These are phyloP conservation scores for Neofusicoccum laricinum DNA, from an alignment of 2,329 filamentous ascomycete genomes.

Conservation along the genomic window DNA sequence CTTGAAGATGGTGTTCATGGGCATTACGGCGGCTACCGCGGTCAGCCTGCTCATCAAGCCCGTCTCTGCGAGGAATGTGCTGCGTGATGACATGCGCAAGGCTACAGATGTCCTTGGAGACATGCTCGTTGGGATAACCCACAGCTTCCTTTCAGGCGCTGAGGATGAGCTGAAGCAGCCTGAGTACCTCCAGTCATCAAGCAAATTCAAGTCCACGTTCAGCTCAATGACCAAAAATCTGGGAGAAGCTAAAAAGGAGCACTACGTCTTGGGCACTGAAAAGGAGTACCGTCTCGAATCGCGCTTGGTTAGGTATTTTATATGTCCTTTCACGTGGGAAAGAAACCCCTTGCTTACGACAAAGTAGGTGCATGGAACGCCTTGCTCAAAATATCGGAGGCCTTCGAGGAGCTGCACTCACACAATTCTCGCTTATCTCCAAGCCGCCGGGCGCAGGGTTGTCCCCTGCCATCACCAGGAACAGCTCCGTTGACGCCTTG, in stretches of 20 bases:
- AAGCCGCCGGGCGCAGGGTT: slow-evolving; percentile 41
- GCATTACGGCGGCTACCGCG: slow-evolving; percentile 52
- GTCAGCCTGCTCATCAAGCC: slow-evolving; percentile 71
- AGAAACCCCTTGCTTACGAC: neutral
- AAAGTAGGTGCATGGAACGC: slow-evolving; percentile 65
- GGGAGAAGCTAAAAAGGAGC: slow-evolving; percentile 83
- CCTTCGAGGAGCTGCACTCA: slow-evolving; percentile 80
- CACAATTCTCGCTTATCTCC: slow-evolving; percentile 80
- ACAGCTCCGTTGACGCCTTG: neutral
- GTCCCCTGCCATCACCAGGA: neutral
- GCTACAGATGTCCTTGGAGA: slow-evolving; percentile 74
- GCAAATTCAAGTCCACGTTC: slow-evolving; percentile 65
- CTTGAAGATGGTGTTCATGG: slow-evolving; percentile 54
- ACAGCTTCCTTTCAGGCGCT: slow-evolving; percentile 77
- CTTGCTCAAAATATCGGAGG: slow-evolving; percentile 88
- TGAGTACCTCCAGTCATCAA: slow-evolving; percentile 61
- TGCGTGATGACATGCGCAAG: slow-evolving; percentile 71
- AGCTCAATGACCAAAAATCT: slow-evolving; percentile 71
- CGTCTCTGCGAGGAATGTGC: slow-evolving; percentile 68
- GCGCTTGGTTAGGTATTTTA: slow-evolving; percentile 61
- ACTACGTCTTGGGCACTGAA: slow-evolving; percentile 78
- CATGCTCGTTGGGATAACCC: slow-evolving; percentile 77
- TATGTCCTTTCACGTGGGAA: neutral
- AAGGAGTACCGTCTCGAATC: slow-evolving; percentile 75
- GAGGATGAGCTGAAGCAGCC: slow-evolving; percentile 72